Evolutionary conservation across 768 basidiomycete genomes (phyloP).

Genomic region (Leccinum subgranulosum): DNA sequence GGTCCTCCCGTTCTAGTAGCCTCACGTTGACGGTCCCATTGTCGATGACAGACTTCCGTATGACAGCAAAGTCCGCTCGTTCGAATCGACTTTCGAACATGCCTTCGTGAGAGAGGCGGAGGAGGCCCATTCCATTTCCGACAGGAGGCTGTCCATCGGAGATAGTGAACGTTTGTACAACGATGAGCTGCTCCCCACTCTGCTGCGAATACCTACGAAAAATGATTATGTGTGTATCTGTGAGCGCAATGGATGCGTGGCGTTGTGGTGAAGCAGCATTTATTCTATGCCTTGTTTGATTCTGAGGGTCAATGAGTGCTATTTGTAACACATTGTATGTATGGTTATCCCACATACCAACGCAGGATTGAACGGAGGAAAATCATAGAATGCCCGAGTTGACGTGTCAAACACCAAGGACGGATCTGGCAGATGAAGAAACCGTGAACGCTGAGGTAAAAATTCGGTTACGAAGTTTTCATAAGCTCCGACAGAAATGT

Average conservation of each 20-base stretch:
- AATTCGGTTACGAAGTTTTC: too few relatives aligned
- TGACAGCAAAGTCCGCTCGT: neutral
- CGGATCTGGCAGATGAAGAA: neutral
- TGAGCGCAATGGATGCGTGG: neutral
- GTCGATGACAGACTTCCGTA: neutral
- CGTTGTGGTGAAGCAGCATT: neutral
- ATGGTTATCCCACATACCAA: neutral
- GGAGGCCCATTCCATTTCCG: neutral
- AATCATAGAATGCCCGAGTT: neutral
- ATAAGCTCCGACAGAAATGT: neutral
- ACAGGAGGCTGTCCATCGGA: neutral
- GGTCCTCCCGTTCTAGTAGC: neutral
- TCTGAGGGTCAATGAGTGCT: neutral
- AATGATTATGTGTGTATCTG: neutral
- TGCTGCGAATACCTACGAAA: neutral
- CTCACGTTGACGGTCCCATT: neutral
- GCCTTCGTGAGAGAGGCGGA: neutral
- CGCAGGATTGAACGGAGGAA: neutral
- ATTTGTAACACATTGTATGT: neutral
- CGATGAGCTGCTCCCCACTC: neutral
- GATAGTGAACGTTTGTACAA: neutral
- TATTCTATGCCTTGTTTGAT: neutral
- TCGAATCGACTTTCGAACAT: neutral
- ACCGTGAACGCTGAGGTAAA: neutral
- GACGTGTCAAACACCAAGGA: neutral